Evolutionary conservation across 2,329 filamentous ascomycete genomes (phyloP), one percentile per base, ranked within the genome.

Genomic region (Fusarium virguliforme): DNA sequence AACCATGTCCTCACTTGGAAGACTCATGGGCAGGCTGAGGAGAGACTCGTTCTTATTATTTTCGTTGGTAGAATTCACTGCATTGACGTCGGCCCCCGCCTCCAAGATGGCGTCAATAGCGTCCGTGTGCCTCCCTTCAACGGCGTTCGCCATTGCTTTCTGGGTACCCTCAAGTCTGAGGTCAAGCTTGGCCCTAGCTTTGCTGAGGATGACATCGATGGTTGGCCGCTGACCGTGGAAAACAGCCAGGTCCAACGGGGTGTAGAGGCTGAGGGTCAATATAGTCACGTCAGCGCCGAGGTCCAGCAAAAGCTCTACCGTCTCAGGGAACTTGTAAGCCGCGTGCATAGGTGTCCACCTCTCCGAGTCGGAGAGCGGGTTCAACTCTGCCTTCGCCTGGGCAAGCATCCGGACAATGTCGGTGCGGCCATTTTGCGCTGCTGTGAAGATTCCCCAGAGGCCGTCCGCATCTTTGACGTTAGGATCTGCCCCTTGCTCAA

Each of bases 21-120:
- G 1, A 10, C 30, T 24, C 46, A 67, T 56, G 4, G 64, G 56
- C 8, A 43, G 32, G 1, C 18, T 35, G 4, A 38, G 35, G 2
- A 67, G 41, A 3, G 64, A 30, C 10, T 43, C 48, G n/a, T 60
- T 64, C 1, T 59, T 28, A 2, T 26, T 28, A 13, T 66, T 41
- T 0, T 34, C 30, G 4, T 32, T 58, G 3, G 15, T 4, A 10
- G 43, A 15, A 48, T 48, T 26, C 6, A 48, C 24, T 8, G 26
- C n/a, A 3, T 64, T 60, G 8, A 68, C 66, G 9, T 63, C 48
- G 2, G 37, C 59, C 0, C 66, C 59, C 13, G 54, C 66, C 22
- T 68, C 63, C 1, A 68, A 50, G 1, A 67, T 18, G 26, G 10
- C 6, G 7, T 15, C 40, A 4, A 68, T 40, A 3, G 32, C 32